phyloP scores from a whole-genome alignment of 164 flowering plant species.

The Tinospora cordifolia region DNA sequence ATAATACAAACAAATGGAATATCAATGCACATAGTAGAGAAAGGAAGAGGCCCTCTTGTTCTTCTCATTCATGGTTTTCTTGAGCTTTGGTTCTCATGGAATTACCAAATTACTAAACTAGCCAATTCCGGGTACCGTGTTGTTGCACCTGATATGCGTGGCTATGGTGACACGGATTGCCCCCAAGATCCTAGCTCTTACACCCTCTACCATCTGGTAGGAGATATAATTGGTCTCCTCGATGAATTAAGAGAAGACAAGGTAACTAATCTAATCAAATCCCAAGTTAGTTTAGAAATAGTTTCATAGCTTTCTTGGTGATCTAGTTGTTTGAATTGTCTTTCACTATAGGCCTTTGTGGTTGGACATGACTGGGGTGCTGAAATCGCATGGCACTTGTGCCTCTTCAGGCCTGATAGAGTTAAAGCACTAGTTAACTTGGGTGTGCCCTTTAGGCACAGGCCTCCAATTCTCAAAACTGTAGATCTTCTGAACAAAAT shows the following conservation, averaged over 20 bases:
- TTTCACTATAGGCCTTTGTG: constrained; percentile 30
- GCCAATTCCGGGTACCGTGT: constrained; percentile 35
- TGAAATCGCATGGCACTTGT: constrained; percentile 32
- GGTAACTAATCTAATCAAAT: constrained; percentile 16
- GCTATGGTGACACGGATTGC: constrained; percentile 43
- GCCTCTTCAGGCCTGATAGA: constrained; percentile 46
- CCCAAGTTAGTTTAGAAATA: no score
- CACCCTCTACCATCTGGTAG: constrained; percentile 29
- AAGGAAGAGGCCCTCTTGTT: constrained; percentile 40
- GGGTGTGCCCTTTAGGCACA: constrained; percentile 26
- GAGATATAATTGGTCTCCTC: constrained; percentile 14
- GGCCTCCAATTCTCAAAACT: constrained; percentile 17
- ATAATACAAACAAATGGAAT: constrained; percentile 35
- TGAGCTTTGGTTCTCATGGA: constrained; percentile 46
- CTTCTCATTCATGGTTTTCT: constrained; percentile 51
- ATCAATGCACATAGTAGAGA: constrained; percentile 43
- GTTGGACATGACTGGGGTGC: constrained; percentile 64
- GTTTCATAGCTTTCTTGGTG: no score
- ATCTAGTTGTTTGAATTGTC: background rate
- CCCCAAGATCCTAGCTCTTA: constrained; percentile 30
- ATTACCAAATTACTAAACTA: constrained; percentile 35
- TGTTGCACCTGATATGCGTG: constrained; percentile 50
- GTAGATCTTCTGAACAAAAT: constrained; percentile 12
- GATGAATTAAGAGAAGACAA: constrained; percentile 10
- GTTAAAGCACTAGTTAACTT: constrained; percentile 37